Evolutionary conservation across 305 asterid genomes (phyloP).

Genomic region (Striga hermonthica): DNA sequence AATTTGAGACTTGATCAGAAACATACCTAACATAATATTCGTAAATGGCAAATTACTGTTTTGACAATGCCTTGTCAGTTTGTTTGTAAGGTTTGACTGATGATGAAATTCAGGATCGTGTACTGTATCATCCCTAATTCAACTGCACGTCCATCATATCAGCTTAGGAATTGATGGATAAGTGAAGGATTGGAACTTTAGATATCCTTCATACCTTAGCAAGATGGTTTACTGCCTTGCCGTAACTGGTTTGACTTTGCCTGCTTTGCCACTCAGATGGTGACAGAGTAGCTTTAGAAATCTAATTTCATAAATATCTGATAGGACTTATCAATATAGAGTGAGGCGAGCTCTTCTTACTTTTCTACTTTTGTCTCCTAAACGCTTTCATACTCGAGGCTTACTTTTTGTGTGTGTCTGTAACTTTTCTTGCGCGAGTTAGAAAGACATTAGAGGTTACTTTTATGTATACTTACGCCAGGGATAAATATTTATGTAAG

Average conservation of each 20-base stretch:
- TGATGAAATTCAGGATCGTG: constrained; percentile 1
- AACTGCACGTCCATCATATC: no score
- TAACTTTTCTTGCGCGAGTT: constrained; percentile 1
- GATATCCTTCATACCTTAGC: constrained; percentile 18
- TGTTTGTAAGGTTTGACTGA: constrained; percentile 2
- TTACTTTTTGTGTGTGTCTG: constrained; percentile 17
- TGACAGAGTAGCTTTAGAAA: neutral
- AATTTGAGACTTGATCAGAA: neutral
- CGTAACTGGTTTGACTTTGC: neutral
- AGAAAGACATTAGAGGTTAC: constrained; percentile 25
- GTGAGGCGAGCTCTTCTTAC: neutral
- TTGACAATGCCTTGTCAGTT: constrained; percentile 3
- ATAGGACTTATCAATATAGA: neutral
- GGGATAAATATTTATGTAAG: constrained; percentile 21
- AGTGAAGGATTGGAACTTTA: constrained; percentile 7
- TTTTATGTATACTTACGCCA: constrained; percentile 24
- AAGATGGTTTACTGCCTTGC: neutral
- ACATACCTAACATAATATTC: neutral
- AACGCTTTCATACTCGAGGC: constrained; percentile 5
- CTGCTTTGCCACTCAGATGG: constrained; percentile 17
- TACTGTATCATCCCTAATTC: no score
- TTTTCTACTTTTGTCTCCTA: neutral
- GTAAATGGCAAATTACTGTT: constrained; percentile 7
- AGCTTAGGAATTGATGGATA: no score
- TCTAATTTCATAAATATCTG: neutral